Evolutionary conservation across 441 rosid genomes (phyloP), one percentile per base, ranked within the genome.

Genomic region (Bocquillonia castaneifolia): DNA sequence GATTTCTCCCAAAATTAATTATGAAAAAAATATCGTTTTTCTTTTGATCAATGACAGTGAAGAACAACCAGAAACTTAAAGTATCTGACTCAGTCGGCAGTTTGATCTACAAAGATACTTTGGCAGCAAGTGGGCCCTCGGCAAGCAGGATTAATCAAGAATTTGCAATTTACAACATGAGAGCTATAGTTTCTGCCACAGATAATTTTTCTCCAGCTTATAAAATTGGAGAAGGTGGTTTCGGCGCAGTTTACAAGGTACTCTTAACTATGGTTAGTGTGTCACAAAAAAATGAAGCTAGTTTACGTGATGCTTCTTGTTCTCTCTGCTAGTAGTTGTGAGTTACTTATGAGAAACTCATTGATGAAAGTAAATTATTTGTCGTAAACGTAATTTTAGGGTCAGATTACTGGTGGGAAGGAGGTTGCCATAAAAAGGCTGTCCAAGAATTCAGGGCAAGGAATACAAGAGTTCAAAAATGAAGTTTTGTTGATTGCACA

Each of bases 201-300:
- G 18, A 68, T 54, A 42, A 76, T 18, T 78, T 81, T 51, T 48
- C 59, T 34, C 18, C 67, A 8, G 52, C 50, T 3, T 78, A 65
- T n/a, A 61, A 71, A 64, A 40, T 81, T 48, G 80, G 82, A 45
- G 56, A 73, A 6, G 78, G 78, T 34, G 81, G 78, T 59, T 78
- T 78, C 51, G 78, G 76, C 28, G 9, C 68, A 9, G 81, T 78
- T 3, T 74, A 71, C 29, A 64, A 63, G 78, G 76, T 78, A 44
- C 62, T 5, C 3, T 23, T 23, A 12, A n/a, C n/a, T n/a, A n/a
- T n/a, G n/a, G 32, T 6, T 36, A 7, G 45, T 20, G 5, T 0
- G 10, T 39, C 20, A 29, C 36, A n/a, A n/a, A 10, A 10, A 34
- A 18, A 18, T 34, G 26, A 36, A n/a, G n/a, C n/a, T n/a, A n/a